phyloP scores from a whole-genome alignment of 2,329 filamentous ascomycete species.

The Aspergillus fijiensis region DNA sequence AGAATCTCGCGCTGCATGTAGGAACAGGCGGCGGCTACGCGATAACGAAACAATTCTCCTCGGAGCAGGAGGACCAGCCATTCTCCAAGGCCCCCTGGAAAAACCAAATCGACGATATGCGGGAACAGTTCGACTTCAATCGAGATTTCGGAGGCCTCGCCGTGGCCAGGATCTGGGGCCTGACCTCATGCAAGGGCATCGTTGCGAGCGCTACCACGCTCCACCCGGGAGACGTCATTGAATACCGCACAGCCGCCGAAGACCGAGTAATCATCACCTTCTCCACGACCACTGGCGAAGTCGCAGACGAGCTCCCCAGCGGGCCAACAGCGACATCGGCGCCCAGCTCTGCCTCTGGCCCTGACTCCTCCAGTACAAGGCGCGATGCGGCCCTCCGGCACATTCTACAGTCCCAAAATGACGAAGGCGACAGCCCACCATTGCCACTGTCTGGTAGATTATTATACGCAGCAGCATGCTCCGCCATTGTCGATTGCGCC shows the following conservation, averaged over 20 bases:
- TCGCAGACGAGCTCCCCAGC: background rate
- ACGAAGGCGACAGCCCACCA: conserved; percentile 15
- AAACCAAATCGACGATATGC: conserved; percentile 30
- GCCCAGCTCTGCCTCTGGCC: conserved; percentile 3
- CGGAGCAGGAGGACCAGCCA: conserved; percentile 4
- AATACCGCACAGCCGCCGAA: conserved; percentile 53
- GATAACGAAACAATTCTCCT: conserved; percentile 16
- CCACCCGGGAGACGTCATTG: conserved; percentile 58
- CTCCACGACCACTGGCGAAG: conserved; percentile 18
- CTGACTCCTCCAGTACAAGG: conserved; percentile 18
- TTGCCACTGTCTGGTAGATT: conserved; percentile 32
- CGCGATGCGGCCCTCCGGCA: conserved; percentile 29
- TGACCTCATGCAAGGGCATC: conserved; percentile 50
- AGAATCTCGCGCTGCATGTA: conserved; percentile 28
- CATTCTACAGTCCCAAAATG: conserved; percentile 25
- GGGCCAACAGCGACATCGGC: background rate
- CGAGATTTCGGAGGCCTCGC: conserved; percentile 52
- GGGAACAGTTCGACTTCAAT: conserved; percentile 50
- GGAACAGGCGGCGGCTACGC: conserved; percentile 32
- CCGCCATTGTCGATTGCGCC: conserved; percentile 32
- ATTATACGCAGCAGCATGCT: conserved; percentile 39
- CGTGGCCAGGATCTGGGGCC: conserved; percentile 55
- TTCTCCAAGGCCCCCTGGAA: conserved; percentile 28
- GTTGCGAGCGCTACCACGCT: conserved; percentile 52
- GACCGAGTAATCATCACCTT: conserved; percentile 46